A percentile compares a stretch with the other conserved stretches of the same genome.
These are phyloP conservation scores for Pythium folliculosum DNA, from an alignment of 352 stramenopile species.

Conservation along the genomic window DNA sequence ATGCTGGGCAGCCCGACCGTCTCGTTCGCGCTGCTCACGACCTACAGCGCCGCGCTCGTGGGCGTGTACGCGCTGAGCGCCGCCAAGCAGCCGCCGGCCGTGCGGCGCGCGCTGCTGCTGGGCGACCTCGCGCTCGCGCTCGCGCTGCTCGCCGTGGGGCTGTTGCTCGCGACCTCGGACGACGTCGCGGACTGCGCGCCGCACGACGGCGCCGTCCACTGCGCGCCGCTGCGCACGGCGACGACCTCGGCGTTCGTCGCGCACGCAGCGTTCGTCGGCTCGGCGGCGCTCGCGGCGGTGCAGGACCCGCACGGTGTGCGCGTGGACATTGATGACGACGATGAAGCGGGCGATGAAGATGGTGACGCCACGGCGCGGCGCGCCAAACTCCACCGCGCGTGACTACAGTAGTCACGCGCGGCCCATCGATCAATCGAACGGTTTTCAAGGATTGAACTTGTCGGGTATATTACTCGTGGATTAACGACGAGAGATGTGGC, in stretches of 20 bases:
- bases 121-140: constrained; percentile 38
- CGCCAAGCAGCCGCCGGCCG: background rate
- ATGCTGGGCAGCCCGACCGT: constrained; percentile 30
- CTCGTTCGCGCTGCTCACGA: constrained; percentile 51
- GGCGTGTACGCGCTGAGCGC: constrained; percentile 21
- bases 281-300: constrained; percentile 13
- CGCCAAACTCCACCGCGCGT: background rate
- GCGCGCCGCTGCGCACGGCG: constrained; percentile 42
- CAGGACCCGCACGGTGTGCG: background rate
- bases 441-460: too few relatives aligned
- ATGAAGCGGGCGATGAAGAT: background rate
- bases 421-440: too few relatives aligned
- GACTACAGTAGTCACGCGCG: too few relatives aligned
- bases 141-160: constrained; percentile 44
- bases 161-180: constrained; percentile 44
- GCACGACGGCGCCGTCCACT: constrained; percentile 30
- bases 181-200: constrained; percentile 40
- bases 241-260: constrained; percentile 52
- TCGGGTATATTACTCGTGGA: too few relatives aligned
- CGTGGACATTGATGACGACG: background rate
- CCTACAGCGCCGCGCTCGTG: constrained; percentile 59
- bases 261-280: constrained; percentile 28
- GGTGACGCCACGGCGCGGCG: background rate
- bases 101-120: background rate
- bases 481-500: too few relatives aligned